Percentiles rank a stretch among this genome's conserved stretches.
Evolutionary conservation across 805 yeast species (phyloP).

Genomic region (Cephaloascus albidus): DNA sequence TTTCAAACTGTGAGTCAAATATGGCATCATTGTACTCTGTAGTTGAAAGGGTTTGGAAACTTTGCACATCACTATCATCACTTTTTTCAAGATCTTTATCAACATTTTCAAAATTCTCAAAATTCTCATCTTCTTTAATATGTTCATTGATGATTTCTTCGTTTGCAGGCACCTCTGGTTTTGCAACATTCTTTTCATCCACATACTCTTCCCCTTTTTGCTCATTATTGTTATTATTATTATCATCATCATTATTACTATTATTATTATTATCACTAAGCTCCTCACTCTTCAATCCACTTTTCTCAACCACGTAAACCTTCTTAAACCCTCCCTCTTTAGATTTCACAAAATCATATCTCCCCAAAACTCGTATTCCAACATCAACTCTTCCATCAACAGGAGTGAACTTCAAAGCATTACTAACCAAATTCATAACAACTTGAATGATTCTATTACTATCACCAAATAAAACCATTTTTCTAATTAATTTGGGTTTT

Average conservation of each 20-base stretch:
- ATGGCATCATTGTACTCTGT: constrained; percentile 28
- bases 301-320: constrained; percentile 26
- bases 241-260: not conserved
- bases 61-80: not conserved
- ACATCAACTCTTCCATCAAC: constrained; percentile 76
- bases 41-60: constrained; percentile 14
- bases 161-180: too few species aligned
- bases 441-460: constrained; percentile 86
- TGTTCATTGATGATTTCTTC: not conserved
- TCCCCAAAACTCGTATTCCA: constrained; percentile 53
- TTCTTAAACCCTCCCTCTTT: constrained; percentile 25
- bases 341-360: constrained; percentile 48
- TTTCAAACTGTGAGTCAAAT: constrained; percentile 30
- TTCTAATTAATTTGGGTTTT: constrained; percentile 49
- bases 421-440: constrained; percentile 85
- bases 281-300: not conserved
- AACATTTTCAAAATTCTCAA: not conserved
- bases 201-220: too few species aligned
- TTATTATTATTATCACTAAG: not conserved
- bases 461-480: constrained; percentile 74
- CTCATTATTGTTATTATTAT: too few species aligned
- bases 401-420: constrained; percentile 88
- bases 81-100: not conserved
- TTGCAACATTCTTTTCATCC: too few species aligned
- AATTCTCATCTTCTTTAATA: not conserved